phyloP scores from a whole-genome alignment of 768 basidiomycete species.

The Xerocomellus amylosporus region DNA sequence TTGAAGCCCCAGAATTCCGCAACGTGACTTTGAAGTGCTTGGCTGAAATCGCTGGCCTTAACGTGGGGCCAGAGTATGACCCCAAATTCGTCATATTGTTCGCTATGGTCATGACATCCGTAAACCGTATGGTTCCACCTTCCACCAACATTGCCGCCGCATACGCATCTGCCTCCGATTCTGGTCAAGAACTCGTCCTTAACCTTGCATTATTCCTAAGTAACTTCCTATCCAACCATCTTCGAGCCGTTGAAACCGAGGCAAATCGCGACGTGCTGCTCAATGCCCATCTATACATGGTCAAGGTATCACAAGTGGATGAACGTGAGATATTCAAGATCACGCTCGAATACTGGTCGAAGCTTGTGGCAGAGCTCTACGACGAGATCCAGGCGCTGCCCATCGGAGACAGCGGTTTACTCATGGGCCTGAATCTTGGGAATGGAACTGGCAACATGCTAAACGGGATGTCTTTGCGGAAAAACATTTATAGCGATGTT shows the following conservation, averaged over 20 bases:
- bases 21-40: conserved; percentile 96
- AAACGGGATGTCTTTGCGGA: conserved; percentile 75
- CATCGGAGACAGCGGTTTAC: conserved; percentile 77
- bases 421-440: conserved; percentile 87
- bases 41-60: conserved; percentile 92
- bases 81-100: conserved; percentile 97
- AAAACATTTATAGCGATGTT: conserved; percentile 95
- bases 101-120: conserved; percentile 96
- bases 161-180: conserved; percentile 84
- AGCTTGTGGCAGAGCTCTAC: conserved; percentile 93
- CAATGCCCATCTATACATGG: conserved; percentile 97
- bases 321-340: conserved; percentile 99
- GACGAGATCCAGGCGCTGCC: conserved; percentile 94
- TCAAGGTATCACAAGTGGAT: conserved; percentile 96
- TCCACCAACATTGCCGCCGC: conserved; percentile 92
- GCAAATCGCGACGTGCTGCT: conserved; percentile 87
- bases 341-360: conserved; percentile 95
- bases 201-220: conserved; percentile 97
- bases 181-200: conserved; percentile 94
- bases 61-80: conserved; percentile 95
- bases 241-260: conserved; percentile 91
- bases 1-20: conserved; percentile 95
- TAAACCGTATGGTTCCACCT: conserved; percentile 96
- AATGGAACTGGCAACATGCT: conserved; percentile 63
- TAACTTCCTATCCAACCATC: conserved; percentile 92